Base-by-base conservation (phyloP, 2,329 filamentous ascomycete species). In the Tolypocladium amazonense region DNA sequence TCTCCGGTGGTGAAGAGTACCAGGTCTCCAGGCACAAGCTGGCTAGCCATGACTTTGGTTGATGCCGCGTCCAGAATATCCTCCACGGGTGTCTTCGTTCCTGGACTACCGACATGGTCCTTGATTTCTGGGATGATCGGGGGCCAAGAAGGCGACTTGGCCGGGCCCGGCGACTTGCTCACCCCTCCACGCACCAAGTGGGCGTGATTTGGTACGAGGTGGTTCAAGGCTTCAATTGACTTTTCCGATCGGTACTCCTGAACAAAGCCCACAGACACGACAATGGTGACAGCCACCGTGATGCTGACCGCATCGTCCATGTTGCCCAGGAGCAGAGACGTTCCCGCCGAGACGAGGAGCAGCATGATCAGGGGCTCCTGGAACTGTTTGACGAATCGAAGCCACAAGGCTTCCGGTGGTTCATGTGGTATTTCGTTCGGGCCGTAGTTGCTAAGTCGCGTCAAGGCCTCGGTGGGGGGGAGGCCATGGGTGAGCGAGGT, bases 161-260 rank as follows among this genome's bases (percentile, higher is more conserved):
- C 63, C 33, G 67, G 67, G 20, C 69, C 61, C 6, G 70, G 61
- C 41, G 70, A 45, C 57, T 73, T 77, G 43, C 71, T 75, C 53
- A 73, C 61, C 47, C 77, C 72, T 38, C 81, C 80, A 62, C 95
- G 87, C 62, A 99, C 90, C n/a, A 97, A 80, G 75, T 99, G 92
- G 37, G 95, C 94, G 71, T 92, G 91, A 72, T 97, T 95, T 35
- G 94, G 95, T 0, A 99, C 93, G 33, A 99, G 79, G 67, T 94
- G 90, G 70, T 89, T 97, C 66, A 99, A 79, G 25, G 94, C 94
- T 74, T 99, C 94, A 65, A 99, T 86, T 3, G 93, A 97, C 75
- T 99, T 95, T 72, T 99, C 94, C 9, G 94, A 97, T 61, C 94
- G 83, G 73, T 99, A 99, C 75, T 99, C 94, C 72, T 99, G 94